Conservation (phyloP, 83 land plant genomes). For the Thuja plicata region DNA sequence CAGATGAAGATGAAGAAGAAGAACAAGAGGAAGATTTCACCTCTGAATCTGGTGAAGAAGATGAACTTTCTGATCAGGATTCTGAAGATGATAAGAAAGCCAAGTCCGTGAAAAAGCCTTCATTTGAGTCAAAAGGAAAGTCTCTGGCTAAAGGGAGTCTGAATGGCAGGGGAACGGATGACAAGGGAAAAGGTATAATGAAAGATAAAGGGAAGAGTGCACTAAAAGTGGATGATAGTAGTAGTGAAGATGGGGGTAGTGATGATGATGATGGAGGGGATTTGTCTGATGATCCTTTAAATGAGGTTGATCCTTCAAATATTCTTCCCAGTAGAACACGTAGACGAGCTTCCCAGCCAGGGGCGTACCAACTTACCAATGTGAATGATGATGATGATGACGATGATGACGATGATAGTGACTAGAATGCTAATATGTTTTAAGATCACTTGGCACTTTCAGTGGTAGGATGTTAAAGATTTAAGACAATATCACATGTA, state of each 20-base stretch:
- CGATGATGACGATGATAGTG: not conserved
- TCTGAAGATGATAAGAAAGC: constrained; percentile 7
- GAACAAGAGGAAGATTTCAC: constrained; percentile 2
- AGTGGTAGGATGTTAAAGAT: not conserved
- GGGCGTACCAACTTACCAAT: not conserved
- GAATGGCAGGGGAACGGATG: not conserved
- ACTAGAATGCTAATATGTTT: not conserved
- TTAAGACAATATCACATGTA: not conserved
- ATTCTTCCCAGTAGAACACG: constrained; percentile 15
- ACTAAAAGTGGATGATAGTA: not conserved
- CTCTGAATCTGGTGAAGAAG: constrained; percentile 3
- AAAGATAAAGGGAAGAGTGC: constrained; percentile 11
- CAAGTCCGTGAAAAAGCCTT: constrained; percentile 5
- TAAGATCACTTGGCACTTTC: not conserved
- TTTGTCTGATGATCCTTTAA: constrained; percentile 14
- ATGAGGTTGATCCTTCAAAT: constrained; percentile 19
- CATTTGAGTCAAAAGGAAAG: constrained; percentile 8
- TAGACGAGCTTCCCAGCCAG: constrained; percentile 7
- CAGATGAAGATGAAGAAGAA: constrained; percentile 18
- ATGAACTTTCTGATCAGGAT: not conserved
- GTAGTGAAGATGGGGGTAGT: constrained; percentile 15
- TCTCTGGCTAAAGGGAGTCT: not conserved
- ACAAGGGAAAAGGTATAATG: constrained; percentile 15
- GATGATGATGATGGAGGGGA: constrained; percentile 19
- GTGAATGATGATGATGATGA: constrained; percentile 15